These are phyloP conservation scores for Taxillus chinensis DNA, from an alignment of 164 flowering plant species.

Conservation along the genomic window DNA sequence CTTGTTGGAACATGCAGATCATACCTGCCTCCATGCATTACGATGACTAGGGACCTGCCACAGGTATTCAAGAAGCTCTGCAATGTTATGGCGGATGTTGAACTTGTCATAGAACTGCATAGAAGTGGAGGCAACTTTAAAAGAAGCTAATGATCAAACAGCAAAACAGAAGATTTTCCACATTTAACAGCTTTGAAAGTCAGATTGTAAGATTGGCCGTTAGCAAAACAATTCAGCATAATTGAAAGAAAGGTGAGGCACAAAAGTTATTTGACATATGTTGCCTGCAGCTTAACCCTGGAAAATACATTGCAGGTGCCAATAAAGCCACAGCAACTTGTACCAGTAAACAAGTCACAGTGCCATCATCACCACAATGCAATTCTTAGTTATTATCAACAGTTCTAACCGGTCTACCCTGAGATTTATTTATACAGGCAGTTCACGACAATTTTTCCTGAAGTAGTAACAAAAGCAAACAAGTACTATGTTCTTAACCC, in stretches of 20 bases:
- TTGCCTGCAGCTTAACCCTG: slow-evolving; percentile 2
- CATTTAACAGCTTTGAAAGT: not conserved
- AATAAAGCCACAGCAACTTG: not conserved
- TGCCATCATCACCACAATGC: too few relatives aligned
- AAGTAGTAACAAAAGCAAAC: too few relatives aligned
- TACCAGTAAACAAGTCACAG: not conserved
- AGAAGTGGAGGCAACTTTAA: not conserved
- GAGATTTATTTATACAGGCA: too few relatives aligned
- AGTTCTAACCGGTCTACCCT: too few relatives aligned
- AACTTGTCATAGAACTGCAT: slow-evolving; percentile 98
- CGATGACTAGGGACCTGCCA: slow-evolving; percentile 99
- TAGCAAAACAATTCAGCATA: not conserved
- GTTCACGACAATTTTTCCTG: not conserved
- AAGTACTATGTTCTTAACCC: too few relatives aligned
- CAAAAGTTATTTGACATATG: not conserved
- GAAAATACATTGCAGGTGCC: not conserved
- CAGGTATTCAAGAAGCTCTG: slow-evolving; percentile 96
- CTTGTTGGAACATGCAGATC: not conserved
- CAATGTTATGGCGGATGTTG: slow-evolving; percentile 96
- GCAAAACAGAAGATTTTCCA: not conserved
- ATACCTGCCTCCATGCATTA: slow-evolving; percentile 87
- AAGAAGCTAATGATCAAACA: slow-evolving; percentile 1
- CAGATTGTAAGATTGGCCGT: not conserved
- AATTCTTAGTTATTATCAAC: too few relatives aligned
- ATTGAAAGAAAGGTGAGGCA: not conserved